Conservation (phyloP, 2,329 filamentous ascomycete species). For the Diplodia intermedia region DNA sequence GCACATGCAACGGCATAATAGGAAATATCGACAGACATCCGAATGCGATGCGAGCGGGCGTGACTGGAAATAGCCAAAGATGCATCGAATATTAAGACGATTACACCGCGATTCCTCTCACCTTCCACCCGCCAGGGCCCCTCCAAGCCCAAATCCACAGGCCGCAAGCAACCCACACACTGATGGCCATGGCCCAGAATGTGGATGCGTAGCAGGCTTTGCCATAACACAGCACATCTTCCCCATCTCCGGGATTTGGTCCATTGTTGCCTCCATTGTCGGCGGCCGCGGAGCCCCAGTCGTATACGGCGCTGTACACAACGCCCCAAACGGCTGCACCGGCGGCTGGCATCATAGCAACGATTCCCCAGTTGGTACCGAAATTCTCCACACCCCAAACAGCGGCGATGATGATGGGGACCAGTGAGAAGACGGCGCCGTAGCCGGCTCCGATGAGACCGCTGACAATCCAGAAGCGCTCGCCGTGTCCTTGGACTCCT, state of each 20-base stretch:
- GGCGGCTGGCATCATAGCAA: slow-evolving; percentile 87
- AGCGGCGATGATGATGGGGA: slow-evolving; percentile 91
- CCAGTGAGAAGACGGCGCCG: slow-evolving; percentile 86
- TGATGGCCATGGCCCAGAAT: slow-evolving; percentile 85
- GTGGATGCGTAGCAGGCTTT: slow-evolving; percentile 78
- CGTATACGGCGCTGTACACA: slow-evolving; percentile 83
- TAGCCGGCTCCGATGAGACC: slow-evolving; percentile 88
- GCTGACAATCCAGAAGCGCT: slow-evolving; percentile 86
- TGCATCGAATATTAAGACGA: neutral
- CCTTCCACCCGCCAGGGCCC: slow-evolving; percentile 75
- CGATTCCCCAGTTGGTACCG: slow-evolving; percentile 95
- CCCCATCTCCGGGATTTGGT: slow-evolving; percentile 62
- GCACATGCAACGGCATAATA: neutral
- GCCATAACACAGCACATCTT: slow-evolving; percentile 77
- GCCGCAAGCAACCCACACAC: slow-evolving; percentile 77
- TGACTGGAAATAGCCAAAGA: neutral
- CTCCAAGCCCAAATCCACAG: slow-evolving; percentile 80
- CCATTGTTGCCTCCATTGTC: slow-evolving; percentile 1
- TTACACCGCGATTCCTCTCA: slow-evolving; percentile 73
- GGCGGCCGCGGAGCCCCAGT: slow-evolving; percentile 45
- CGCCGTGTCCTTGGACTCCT: slow-evolving; percentile 72
- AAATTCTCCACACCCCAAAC: slow-evolving; percentile 99
- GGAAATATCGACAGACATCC: neutral
- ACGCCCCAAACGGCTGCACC: slow-evolving; percentile 90
- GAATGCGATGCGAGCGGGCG: neutral